Evolutionary conservation across 1,284 basidiomycete species (phyloP).

Genomic region (Heterobasidion irregulare): DNA sequence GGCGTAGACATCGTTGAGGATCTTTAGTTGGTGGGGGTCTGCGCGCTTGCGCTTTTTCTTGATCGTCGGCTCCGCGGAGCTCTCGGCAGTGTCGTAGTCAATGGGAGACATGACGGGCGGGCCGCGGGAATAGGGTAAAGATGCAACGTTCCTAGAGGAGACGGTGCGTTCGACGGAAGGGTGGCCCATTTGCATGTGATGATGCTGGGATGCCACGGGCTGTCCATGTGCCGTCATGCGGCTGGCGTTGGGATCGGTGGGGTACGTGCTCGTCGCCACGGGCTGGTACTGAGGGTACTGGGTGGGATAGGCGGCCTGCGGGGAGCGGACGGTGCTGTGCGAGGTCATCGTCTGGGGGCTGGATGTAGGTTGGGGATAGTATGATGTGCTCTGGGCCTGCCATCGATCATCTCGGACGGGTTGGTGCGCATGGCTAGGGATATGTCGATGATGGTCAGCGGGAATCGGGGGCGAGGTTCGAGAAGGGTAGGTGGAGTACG

Average conservation of each 20-base stretch:
- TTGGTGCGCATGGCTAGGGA: conserved; percentile 28
- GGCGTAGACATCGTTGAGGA: conserved; percentile 70
- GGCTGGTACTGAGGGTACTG: conserved; percentile 6
- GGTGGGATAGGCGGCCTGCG: conserved; percentile 40
- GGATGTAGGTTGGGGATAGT: conserved; percentile 23
- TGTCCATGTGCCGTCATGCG: conserved; percentile 14
- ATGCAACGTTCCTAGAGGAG: conserved; percentile 10
- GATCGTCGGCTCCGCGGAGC: conserved; percentile 51
- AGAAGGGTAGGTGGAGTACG: conserved; percentile 39
- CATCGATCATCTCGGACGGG: conserved; percentile 33
- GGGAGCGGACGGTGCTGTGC: conserved; percentile 38
- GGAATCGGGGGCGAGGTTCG: conserved; percentile 37
- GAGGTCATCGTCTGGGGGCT: conserved; percentile 3
- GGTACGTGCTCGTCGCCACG: conserved; percentile 1
- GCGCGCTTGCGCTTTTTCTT: conserved; percentile 85
- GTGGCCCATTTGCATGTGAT: conserved; percentile 18
- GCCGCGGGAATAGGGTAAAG: conserved; percentile 30
- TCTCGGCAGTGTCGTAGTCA: conserved; percentile 19
- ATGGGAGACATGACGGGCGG: conserved; percentile 32
- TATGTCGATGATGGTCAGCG: conserved; percentile 35
- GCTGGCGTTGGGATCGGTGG: background rate
- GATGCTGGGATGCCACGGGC: conserved; percentile 31
- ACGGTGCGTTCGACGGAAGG: conserved; percentile 20
- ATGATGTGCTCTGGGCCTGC: conserved; percentile 25
- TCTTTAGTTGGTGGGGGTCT: conserved; percentile 68